Percentiles rank a stretch among this genome's conserved stretches.
These are phyloP conservation scores for Olyra latifolia DNA, from an alignment of 176 grass and related monocot species.

Conservation along the genomic window DNA sequence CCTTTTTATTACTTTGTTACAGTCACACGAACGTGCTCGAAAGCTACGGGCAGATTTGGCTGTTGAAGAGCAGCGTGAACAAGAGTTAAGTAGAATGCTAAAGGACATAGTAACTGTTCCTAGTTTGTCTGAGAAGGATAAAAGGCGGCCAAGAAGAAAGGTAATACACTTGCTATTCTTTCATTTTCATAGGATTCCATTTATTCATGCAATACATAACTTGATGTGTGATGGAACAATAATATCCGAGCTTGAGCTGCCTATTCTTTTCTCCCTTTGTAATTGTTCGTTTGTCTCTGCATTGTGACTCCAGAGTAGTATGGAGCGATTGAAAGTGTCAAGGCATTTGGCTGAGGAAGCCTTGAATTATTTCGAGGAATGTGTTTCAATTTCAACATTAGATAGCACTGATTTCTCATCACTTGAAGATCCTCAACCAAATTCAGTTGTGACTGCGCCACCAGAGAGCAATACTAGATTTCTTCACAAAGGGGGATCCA, in stretches of 20 bases:
- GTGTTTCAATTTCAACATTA: slow-evolving; percentile 83
- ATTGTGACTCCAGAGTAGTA: slow-evolving; percentile 19
- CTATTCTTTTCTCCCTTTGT: not conserved
- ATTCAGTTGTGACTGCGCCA: slow-evolving; percentile 33
- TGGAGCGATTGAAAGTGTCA: slow-evolving; percentile 58
- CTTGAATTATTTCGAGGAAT: slow-evolving; percentile 97
- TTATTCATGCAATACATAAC: slow-evolving; percentile 2
- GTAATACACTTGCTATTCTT: slow-evolving; percentile 36
- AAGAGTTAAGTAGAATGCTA: slow-evolving; percentile 85
- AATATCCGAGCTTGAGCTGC: not conserved
- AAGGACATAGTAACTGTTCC: slow-evolving; percentile 62
- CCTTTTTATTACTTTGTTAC: slow-evolving; percentile 33
- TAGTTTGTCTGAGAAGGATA: slow-evolving; percentile 46
- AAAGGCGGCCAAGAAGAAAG: slow-evolving; percentile 63
- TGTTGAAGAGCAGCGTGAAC: slow-evolving; percentile 80
- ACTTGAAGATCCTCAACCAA: slow-evolving; percentile 57
- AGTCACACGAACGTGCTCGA: slow-evolving; percentile 77
- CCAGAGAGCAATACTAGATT: slow-evolving; percentile 57
- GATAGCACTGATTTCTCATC: slow-evolving; percentile 89
- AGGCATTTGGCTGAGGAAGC: slow-evolving; percentile 87
- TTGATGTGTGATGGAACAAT: not conserved
- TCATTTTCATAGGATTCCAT: not conserved
- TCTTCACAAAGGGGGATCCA: slow-evolving; percentile 45
- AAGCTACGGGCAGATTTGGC: slow-evolving; percentile 79
- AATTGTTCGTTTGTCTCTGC: slow-evolving; percentile 33